A percentile compares a stretch with the other conserved stretches of the same genome.
Conservation (phyloP, 148 eudicot genomes). For the Cornus controversa region DNA sequence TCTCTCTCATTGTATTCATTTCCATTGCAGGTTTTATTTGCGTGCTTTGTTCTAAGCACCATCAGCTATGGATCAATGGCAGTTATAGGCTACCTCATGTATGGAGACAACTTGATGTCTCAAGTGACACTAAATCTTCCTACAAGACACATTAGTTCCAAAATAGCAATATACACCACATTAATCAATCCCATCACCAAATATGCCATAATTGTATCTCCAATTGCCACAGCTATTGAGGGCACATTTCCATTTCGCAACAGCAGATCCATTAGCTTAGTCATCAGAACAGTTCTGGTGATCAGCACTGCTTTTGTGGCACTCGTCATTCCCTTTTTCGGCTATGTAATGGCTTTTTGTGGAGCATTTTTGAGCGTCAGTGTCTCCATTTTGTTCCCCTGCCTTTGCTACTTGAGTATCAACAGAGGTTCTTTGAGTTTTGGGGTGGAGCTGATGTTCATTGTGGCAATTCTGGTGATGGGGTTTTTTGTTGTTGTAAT, state of each 20-base stretch:
- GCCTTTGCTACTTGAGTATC: constrained; percentile 62
- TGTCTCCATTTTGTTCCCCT: constrained; percentile 59
- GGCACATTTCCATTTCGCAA: constrained; percentile 19
- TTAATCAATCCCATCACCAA: constrained; percentile 43
- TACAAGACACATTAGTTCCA: constrained; percentile 25
- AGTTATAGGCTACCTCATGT: constrained; percentile 47
- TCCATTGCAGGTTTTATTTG: constrained; percentile 34
- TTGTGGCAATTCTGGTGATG: constrained; percentile 29
- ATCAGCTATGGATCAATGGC: constrained; percentile 46
- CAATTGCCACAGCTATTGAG: constrained; percentile 42
- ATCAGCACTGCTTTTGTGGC: constrained; percentile 59
- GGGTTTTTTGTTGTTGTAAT: constrained; percentile 33
- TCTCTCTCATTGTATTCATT: not conserved
- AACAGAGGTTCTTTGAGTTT: constrained; percentile 20
- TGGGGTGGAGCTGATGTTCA: constrained; percentile 35
- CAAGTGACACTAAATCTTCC: constrained; percentile 59
- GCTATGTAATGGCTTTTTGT: constrained; percentile 59
- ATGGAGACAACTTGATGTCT: constrained; percentile 35
- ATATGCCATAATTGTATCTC: constrained; percentile 40
- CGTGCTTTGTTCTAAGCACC: constrained; percentile 41
- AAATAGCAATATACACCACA: constrained; percentile 48
- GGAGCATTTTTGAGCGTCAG: constrained; percentile 55
- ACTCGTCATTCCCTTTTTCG: constrained; percentile 58
- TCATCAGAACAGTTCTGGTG: constrained; percentile 50
- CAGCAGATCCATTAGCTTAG: constrained; percentile 26